Evolutionary conservation across 257 asterid species (phyloP).

Genomic region (Salvia hispanica): DNA sequence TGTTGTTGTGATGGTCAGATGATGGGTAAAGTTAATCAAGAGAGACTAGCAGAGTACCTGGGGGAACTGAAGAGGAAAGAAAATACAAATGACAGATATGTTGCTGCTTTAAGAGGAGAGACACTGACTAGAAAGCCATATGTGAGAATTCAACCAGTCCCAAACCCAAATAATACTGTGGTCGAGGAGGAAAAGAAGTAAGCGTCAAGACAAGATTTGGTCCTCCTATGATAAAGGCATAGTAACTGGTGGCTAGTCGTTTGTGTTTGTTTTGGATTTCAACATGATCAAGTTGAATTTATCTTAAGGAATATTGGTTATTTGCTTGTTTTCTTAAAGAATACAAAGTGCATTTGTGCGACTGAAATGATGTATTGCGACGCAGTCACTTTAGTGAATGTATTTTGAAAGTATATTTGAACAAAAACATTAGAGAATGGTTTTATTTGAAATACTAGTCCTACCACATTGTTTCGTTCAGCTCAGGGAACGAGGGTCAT

Average conservation of each 20-base stretch:
- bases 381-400: too few relatives aligned
- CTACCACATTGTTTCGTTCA: neutral
- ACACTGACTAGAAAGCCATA: conserved; percentile 88
- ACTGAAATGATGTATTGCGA: neutral
- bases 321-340: conserved; percentile 1
- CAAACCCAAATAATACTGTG: conserved; percentile 42
- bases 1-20: conserved; percentile 47
- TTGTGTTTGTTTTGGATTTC: conserved; percentile 20
- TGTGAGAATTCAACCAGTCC: conserved; percentile 76
- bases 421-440: neutral
- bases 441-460: neutral
- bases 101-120: conserved; percentile 91
- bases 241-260: neutral
- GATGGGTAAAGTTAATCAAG: conserved; percentile 92
- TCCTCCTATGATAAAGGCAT: conserved; percentile 12
- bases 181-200: conserved; percentile 45
- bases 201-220: neutral
- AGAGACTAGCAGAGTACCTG: conserved; percentile 82
- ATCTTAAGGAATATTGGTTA: neutral
- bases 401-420: neutral
- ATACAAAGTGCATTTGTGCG: conserved; percentile 9
- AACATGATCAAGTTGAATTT: conserved; percentile 12
- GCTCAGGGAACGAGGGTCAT: too few relatives aligned
- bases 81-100: conserved; percentile 86
- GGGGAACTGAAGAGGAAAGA: conserved; percentile 87